Evolutionary conservation across 129 eudicot species (phyloP), one percentile per base, ranked within the genome.

Genomic region (Tanacetum coccineum): DNA sequence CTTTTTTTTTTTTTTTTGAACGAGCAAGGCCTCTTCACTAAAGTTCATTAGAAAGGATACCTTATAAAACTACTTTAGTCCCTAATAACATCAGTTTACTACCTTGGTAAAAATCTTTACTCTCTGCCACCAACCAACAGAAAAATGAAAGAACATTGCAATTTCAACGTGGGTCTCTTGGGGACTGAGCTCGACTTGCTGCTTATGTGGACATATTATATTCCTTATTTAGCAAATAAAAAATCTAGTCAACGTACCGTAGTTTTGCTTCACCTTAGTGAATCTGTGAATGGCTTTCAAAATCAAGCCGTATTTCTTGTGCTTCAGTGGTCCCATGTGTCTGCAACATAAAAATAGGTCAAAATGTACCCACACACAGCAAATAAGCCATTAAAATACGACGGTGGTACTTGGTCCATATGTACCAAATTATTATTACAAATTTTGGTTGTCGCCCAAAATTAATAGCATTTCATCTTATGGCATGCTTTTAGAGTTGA

Each of bases 181-280:
- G 42, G 7, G 42, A 48, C 9, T n/a, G 14, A 26, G 12, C 14
- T 4, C 13, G n/a, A 66, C 17, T 54, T 26, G 40, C 20, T 45
- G 14, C 19, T 45, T 46, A 8, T 36, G 52, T 32, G 53, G 63
- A 6, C 63, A 19, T 53, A 19, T 36, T 36, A 36, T 21, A 70
- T 20, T 14, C 4, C 3, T 3, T 15, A 13, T 7, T 9, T 26
- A 6, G 6, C 57, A 32, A 2, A 36, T 32, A 72, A 49, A 3
- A 40, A 17, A 67, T 74, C 9, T 17, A 48, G 68, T 67, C 62
- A 59, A 68, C 80, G 2, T 82, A 92, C 98, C 98, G 63, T 78
- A 88, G 84, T 93, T 93, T 72, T 88, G 98, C 66, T 74, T 88
- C 72, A 88, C 91, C 74, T 70, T 86, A 10, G 95, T 93, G 81